These are phyloP conservation scores for Volvariella volvacea DNA, from an alignment of 1,284 basidiomycete genomes.

Conservation along the genomic window DNA sequence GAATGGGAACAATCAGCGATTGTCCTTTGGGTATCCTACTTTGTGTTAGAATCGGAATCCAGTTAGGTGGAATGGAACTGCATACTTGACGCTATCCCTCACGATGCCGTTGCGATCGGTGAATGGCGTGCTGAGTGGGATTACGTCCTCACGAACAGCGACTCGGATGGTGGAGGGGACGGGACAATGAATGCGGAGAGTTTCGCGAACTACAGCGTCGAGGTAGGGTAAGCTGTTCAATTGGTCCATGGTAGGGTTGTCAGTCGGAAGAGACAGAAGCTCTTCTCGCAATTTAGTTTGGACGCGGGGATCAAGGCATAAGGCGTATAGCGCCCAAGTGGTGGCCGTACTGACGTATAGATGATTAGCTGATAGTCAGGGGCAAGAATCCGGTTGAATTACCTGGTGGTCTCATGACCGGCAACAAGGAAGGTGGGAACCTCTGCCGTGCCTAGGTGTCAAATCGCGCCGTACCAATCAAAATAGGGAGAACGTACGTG, in stretches of 20 bases:
- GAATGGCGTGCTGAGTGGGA: constrained; percentile 46
- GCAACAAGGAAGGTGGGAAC: constrained; percentile 57
- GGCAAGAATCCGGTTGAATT: constrained; percentile 5
- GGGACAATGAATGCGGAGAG: constrained; percentile 59
- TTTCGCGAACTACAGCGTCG: constrained; percentile 63
- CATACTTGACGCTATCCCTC: constrained; percentile 27
- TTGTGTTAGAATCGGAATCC: no score
- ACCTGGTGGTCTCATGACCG: constrained; percentile 78
- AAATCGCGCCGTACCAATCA: neutral
- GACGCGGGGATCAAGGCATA: constrained; percentile 45
- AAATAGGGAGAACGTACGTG: constrained; percentile 47
- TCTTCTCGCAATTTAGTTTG: constrained; percentile 71
- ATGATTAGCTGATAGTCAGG: neutral
- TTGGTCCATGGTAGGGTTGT: constrained; percentile 56
- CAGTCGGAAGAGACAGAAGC: constrained; percentile 38
- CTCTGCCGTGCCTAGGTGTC: constrained; percentile 29
- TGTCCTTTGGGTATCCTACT: constrained; percentile 35
- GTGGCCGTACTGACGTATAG: constrained; percentile 35
- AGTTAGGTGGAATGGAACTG: constrained; percentile 1
- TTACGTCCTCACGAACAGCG: constrained; percentile 43
- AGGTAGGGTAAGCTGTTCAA: constrained; percentile 54
- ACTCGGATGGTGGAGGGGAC: constrained; percentile 49
- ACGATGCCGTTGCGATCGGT: constrained; percentile 32
- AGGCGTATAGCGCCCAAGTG: constrained; percentile 59
- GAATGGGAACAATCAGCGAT: constrained; percentile 39